These are phyloP conservation scores for Botryotinia calthae DNA, from an alignment of 2,329 filamentous ascomycete genomes.

Conservation along the genomic window DNA sequence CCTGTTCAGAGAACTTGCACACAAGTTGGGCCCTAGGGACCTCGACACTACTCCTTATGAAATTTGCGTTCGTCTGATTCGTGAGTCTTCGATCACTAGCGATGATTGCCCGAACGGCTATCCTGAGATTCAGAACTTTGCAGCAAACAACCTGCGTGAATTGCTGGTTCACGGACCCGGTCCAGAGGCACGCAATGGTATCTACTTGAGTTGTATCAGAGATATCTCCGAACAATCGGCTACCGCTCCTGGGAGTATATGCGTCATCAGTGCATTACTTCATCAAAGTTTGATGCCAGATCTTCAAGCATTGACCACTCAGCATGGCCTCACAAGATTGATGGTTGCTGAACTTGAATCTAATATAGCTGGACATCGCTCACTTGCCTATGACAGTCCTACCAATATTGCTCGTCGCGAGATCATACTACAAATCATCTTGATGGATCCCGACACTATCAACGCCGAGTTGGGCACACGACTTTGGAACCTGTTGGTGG, in stretches of 20 bases:
- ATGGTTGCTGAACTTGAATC: constrained; percentile 64
- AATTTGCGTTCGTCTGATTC: constrained; percentile 64
- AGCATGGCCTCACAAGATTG: constrained; percentile 61
- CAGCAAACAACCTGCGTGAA: constrained; percentile 57
- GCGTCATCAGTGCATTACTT: constrained; percentile 56
- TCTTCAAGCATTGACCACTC: constrained; percentile 54
- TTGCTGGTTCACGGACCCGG: constrained; percentile 58
- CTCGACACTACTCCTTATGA: constrained; percentile 49
- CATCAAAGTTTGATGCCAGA: constrained; percentile 49
- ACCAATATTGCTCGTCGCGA: constrained; percentile 55
- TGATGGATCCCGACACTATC: constrained; percentile 60
- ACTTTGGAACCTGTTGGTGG: constrained; percentile 74
- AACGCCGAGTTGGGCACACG: constrained; percentile 57
- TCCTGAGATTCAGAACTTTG: constrained; percentile 62
- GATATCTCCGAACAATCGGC: constrained; percentile 63
- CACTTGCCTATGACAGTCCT: constrained; percentile 40
- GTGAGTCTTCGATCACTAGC: constrained; percentile 62
- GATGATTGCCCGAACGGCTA: constrained; percentile 55
- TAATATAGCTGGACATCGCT: constrained; percentile 25
- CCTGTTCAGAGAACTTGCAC: constrained; percentile 46
- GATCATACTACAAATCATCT: constrained; percentile 57
- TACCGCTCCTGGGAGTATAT: constrained; percentile 71
- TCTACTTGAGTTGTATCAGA: constrained; percentile 65
- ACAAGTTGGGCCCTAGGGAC: constrained; percentile 46
- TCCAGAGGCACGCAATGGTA: constrained; percentile 54